A percentile compares a stretch with the other conserved stretches of the same genome.
phyloP scores from a whole-genome alignment of 257 asterid species.

The Scutellaria barbata region DNA sequence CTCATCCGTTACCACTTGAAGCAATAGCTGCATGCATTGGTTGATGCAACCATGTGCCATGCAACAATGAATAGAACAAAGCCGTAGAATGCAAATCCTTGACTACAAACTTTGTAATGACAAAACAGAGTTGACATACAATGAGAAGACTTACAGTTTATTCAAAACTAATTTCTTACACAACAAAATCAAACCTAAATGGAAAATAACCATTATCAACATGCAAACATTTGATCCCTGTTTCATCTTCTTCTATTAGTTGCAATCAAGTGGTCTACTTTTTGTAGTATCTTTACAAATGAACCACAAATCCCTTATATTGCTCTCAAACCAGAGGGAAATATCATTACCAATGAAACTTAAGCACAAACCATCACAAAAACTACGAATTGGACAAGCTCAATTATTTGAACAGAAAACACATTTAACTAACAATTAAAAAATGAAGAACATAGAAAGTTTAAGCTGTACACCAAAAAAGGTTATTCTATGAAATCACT shows the following conservation, averaged over 20 bases:
- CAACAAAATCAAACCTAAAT: constrained; percentile 13
- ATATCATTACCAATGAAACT: background rate
- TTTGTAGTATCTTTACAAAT: background rate
- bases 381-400: constrained; percentile 6
- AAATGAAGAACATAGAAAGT: constrained; percentile 28
- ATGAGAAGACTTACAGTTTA: no score
- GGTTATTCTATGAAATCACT: constrained; percentile 34
- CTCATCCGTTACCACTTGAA: constrained; percentile 16
- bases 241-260: background rate
- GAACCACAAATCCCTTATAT: background rate
- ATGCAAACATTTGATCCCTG: background rate
- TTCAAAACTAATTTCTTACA: constrained; percentile 12
- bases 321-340: background rate
- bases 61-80: constrained; percentile 16
- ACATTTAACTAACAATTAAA: constrained; percentile 27
- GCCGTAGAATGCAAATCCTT: constrained; percentile 2
- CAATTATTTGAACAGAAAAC: constrained; percentile 14
- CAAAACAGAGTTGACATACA: background rate
- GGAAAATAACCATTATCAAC: constrained; percentile 18
- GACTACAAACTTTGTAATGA: background rate
- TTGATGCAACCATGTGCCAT: constrained; percentile 7
- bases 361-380: background rate
- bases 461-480: constrained; percentile 35
- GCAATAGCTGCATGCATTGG: constrained; percentile 1
- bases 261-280: constrained; percentile 4